Conservation (phyloP, 352 stramenopile species). For the Phytophthora pini region DNA sequence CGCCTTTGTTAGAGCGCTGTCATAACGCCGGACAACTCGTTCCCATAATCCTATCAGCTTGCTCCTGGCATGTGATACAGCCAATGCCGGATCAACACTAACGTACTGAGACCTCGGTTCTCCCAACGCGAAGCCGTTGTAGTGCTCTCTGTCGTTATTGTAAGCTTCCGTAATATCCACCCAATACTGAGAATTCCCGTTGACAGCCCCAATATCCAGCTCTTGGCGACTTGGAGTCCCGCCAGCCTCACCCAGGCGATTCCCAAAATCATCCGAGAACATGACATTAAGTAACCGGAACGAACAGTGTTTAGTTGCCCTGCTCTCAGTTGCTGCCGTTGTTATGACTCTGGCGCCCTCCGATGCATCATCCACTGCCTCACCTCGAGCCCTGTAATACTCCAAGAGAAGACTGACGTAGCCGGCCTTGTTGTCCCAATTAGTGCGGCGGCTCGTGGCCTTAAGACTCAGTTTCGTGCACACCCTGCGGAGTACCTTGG, state of each 20-base stretch:
- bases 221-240: neutral
- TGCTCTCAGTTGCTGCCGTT: neutral
- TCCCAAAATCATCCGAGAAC: neutral
- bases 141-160: neutral
- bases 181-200: neutral
- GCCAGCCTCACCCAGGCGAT: neutral
- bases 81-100: neutral
- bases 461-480: neutral
- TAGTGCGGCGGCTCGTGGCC: neutral
- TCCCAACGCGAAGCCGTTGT: neutral
- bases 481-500: neutral
- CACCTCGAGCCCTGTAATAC: neutral
- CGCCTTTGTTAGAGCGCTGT: neutral
- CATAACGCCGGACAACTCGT: neutral
- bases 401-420: neutral
- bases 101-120: neutral
- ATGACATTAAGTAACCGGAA: neutral
- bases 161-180: neutral
- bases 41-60: neutral
- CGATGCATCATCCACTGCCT: neutral
- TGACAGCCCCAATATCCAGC: neutral
- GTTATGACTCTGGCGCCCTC: neutral
- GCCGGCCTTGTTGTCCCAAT: neutral
- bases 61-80: neutral
- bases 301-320: neutral